A percentile compares a stretch with the other conserved stretches of the same genome.
phyloP scores from a whole-genome alignment of 1,284 basidiomycete genomes.

The Flammula alnicola region DNA sequence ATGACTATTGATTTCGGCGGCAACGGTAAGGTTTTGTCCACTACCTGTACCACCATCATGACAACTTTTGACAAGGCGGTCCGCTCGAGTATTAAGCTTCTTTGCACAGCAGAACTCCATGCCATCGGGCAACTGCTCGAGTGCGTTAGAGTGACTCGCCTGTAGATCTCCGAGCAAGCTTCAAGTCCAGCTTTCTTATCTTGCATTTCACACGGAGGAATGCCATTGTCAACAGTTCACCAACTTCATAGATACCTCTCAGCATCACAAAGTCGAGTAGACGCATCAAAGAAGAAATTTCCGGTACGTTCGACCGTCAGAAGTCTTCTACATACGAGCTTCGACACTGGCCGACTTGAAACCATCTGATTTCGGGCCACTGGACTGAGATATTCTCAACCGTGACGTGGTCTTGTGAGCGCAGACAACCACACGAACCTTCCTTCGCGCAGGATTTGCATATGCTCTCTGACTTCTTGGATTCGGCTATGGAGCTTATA shows the following conservation, averaged over 20 bases:
- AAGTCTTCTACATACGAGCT: slow-evolving; percentile 7
- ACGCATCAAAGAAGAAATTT: too few relatives aligned
- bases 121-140: too few relatives aligned
- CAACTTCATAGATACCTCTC: too few relatives aligned
- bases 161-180: too few relatives aligned
- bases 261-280: too few relatives aligned
- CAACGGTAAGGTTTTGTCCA: neutral
- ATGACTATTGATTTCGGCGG: neutral
- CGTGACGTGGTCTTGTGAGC: slow-evolving; percentile 31
- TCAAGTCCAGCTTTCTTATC: neutral
- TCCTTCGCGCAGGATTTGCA: slow-evolving; percentile 13
- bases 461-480: slow-evolving; percentile 23
- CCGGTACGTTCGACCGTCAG: neutral
- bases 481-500: slow-evolving; percentile 26
- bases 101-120: neutral
- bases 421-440: slow-evolving; percentile 9
- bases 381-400: too few relatives aligned
- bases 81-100: neutral
- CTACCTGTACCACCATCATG: neutral
- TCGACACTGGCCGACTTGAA: neutral
- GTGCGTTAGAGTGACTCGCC: too few relatives aligned
- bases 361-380: neutral
- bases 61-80: neutral
- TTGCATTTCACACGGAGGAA: neutral
- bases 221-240: neutral